phyloP scores from a whole-genome alignment of 1,284 basidiomycete species.

The Leccinum angustisporum region DNA sequence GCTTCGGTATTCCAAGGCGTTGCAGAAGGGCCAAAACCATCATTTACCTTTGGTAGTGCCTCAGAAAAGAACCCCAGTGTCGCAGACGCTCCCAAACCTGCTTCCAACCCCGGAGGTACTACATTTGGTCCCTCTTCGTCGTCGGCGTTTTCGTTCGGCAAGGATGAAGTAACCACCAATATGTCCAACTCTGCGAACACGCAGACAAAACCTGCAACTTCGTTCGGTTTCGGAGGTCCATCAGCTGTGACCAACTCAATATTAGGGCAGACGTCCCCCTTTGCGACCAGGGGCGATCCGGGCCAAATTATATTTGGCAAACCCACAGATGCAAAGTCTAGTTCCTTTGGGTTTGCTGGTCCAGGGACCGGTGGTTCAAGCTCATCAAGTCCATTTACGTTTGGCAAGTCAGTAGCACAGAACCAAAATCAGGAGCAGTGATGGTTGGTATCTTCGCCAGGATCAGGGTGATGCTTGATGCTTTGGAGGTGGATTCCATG shows the following conservation, averaged over 20 bases:
- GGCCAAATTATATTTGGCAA: constrained; percentile 24
- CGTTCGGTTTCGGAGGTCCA: constrained; percentile 24
- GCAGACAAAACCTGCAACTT: constrained; percentile 14
- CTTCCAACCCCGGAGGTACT: constrained; percentile 5
- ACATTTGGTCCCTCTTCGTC: constrained; percentile 10
- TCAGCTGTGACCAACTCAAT: constrained; percentile 7
- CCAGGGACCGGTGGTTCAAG: constrained; percentile 16
- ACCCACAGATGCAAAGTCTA: constrained; percentile 22
- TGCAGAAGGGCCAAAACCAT: constrained; percentile 10
- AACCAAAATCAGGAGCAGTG: constrained; percentile 37
- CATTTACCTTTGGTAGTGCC: constrained; percentile 1
- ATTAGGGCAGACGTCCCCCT: constrained; percentile 17
- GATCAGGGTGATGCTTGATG: neutral
- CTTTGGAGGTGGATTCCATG: neutral
- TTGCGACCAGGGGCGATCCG: constrained; percentile 7
- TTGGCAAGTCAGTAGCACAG: constrained; percentile 27
- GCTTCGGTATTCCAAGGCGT: constrained; percentile 2
- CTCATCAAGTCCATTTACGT: constrained; percentile 22
- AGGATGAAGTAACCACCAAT: constrained; percentile 17
- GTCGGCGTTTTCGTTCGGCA: constrained; percentile 25
- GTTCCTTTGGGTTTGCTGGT: constrained; percentile 37
- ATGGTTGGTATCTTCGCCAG: constrained; percentile 2
- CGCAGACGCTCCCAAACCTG: constrained; percentile 3
- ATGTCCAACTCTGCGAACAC: constrained; percentile 7
- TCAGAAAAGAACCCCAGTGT: constrained; percentile 2